Base-by-base conservation (phyloP, 2,329 filamentous ascomycete species). In the Fusarium concolor region DNA sequence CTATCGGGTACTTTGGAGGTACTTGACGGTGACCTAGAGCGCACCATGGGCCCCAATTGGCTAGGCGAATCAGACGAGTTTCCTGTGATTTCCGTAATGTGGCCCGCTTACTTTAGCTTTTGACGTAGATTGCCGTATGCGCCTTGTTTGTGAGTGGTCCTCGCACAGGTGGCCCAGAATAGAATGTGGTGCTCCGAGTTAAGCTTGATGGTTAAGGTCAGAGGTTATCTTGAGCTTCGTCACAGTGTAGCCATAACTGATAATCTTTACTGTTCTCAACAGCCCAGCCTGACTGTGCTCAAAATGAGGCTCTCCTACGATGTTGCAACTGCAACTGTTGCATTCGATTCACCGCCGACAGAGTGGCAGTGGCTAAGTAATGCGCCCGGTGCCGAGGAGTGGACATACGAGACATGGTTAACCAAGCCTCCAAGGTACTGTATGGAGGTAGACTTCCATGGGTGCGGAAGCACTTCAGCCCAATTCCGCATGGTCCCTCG, bases 151-250 rank as follows among this genome's bases (percentile, higher is more conserved):
- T 62, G 24, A 56, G 38, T 58, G 59, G 51, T 18, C 18, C 60
- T 64, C 61, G 61, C 60, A 64, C 61, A 43, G 61, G 44, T 65
- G 52, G 37, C 61, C 59, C 35, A 65, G 52, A 64, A 38, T 33
- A 56, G 41, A 20, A 52, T 42, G 39, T 26, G 15, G 18, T 37
- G 64, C 45, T 5, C 35, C 24, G 15, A 31, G 18, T 64, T 64
- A 37, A 64, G 45, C 43, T 59, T 52, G 38, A 45, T 39, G 20
- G 26, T 43, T 28, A 18, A 26, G 61, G 15, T n/a, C n/a, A 14
- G n/a, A 24, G 38, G 33, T 47, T 15, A 18, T 53, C 29, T 31
- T 37, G 26, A 44, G 37, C 47, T 56, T 28, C 17, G 7, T 10
- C 26, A 26, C 26, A 26, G 9, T 26, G 31, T 33, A 33, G 31